These are phyloP conservation scores for Cordyceps cicadae DNA, from an alignment of 2,329 filamentous ascomycete species.

Conservation along the genomic window DNA sequence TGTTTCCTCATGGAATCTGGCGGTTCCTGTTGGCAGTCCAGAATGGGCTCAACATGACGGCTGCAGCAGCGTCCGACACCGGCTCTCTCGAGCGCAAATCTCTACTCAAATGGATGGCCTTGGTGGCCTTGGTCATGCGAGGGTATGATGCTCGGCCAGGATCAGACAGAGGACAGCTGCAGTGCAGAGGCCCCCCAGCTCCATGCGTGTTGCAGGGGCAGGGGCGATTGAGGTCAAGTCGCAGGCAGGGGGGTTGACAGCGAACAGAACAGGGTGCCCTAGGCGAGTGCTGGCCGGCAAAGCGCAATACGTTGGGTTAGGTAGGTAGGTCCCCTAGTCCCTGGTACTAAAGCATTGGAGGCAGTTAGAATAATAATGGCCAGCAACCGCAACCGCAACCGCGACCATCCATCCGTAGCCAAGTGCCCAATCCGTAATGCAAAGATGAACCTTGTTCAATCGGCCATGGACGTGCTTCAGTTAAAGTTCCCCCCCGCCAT, in stretches of 20 bases:
- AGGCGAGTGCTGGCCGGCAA: no score
- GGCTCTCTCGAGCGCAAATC: neutral
- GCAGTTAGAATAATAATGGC: neutral
- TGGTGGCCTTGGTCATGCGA: neutral
- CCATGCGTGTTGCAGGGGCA: neutral
- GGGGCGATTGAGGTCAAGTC: neutral
- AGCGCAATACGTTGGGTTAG: no score
- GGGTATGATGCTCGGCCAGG: slow-evolving; percentile 1
- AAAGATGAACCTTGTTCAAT: neutral
- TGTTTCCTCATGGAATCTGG: neutral
- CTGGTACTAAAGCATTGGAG: no score
- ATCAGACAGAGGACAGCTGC: neutral
- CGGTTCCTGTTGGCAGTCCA: neutral
- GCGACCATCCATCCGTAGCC: neutral
- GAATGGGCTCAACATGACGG: neutral
- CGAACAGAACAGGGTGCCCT: neutral
- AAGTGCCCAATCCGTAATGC: neutral
- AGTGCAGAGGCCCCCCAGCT: neutral
- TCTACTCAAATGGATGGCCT: neutral
- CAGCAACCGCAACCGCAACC: no score
- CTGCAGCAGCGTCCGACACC: neutral
- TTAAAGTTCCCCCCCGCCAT: neutral
- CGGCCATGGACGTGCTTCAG: neutral
- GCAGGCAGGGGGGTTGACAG: neutral
- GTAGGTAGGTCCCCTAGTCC: neutral